Conservation (phyloP, 129 eudicot genomes). For the Ambrosia trifida region DNA sequence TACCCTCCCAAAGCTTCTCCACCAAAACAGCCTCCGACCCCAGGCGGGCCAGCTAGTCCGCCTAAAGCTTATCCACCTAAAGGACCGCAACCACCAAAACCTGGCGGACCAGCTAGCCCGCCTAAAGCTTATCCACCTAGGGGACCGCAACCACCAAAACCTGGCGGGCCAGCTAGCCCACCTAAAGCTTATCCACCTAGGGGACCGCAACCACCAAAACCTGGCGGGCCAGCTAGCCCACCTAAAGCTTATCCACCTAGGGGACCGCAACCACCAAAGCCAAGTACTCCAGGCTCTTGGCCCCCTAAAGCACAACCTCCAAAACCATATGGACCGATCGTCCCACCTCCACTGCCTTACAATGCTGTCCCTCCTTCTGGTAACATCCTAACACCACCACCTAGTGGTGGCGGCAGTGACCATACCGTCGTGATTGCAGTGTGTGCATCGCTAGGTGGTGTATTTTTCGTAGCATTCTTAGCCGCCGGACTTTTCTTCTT, state of each 20-base stretch:
- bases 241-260: conserved; percentile 25
- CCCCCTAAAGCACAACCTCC: conserved; percentile 45
- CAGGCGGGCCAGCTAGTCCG: conserved; percentile 33
- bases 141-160: conserved; percentile 25
- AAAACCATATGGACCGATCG: conserved; percentile 34
- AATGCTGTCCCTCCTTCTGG: conserved; percentile 46
- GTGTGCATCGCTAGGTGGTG: conserved; percentile 72
- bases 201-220: conserved; percentile 19
- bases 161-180: conserved; percentile 33
- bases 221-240: conserved; percentile 27
- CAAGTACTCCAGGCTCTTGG: conserved; percentile 7
- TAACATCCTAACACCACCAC: conserved; percentile 45
- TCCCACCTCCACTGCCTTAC: conserved; percentile 33
- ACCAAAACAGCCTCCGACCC: conserved; percentile 27
- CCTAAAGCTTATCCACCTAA: conserved; percentile 35
- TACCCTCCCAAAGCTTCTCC: conserved; percentile 22
- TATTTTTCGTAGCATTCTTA: conserved; percentile 67
- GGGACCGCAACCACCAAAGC: conserved; percentile 30
- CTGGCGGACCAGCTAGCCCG: conserved; percentile 32
- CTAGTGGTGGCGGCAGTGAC: conserved; percentile 50
- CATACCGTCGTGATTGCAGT: conserved; percentile 63
- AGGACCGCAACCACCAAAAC: conserved; percentile 25
- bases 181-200: conserved; percentile 35
- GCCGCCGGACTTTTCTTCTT: conserved; percentile 67
- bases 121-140: conserved; percentile 35